phyloP scores from a whole-genome alignment of 2,329 filamentous ascomycete genomes.

The Plenodomus biglobosus region DNA sequence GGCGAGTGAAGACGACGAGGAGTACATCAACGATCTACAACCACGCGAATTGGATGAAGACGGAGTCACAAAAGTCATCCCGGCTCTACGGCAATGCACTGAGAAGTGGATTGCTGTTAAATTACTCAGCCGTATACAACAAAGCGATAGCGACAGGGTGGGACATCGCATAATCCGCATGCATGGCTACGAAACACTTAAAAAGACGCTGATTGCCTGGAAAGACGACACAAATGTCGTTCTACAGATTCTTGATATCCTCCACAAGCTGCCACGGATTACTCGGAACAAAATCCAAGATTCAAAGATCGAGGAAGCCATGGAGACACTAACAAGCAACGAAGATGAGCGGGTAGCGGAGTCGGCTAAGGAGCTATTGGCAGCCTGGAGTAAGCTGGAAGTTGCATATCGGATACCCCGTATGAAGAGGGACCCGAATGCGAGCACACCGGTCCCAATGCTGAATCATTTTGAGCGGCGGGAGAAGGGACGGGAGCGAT shows the following conservation, averaged over 20 bases:
- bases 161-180: conserved; percentile 88
- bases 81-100: conserved; percentile 93
- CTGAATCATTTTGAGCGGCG: conserved; percentile 64
- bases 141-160: conserved; percentile 82
- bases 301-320: conserved; percentile 85
- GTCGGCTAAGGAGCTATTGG: conserved; percentile 70
- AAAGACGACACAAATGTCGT: conserved; percentile 87
- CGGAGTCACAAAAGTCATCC: conserved; percentile 92
- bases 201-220: conserved; percentile 81
- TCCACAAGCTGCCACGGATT: conserved; percentile 83
- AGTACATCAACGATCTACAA: conserved; percentile 89
- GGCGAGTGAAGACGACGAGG: conserved; percentile 85
- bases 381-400: conserved; percentile 86
- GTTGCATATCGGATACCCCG: conserved; percentile 90
- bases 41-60: conserved; percentile 77
- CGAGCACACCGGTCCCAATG: conserved; percentile 36
- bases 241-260: conserved; percentile 83
- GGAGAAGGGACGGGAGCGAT: conserved; percentile 52
- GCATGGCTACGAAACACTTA: conserved; percentile 95
- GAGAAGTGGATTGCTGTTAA: conserved; percentile 99
- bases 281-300: conserved; percentile 97
- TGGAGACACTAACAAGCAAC: conserved; percentile 67
- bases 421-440: conserved; percentile 77
- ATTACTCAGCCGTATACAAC: conserved; percentile 83
- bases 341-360: conserved; percentile 74